phyloP scores from a whole-genome alignment of 805 yeast species.

The Schwanniomyces occidentalis region DNA sequence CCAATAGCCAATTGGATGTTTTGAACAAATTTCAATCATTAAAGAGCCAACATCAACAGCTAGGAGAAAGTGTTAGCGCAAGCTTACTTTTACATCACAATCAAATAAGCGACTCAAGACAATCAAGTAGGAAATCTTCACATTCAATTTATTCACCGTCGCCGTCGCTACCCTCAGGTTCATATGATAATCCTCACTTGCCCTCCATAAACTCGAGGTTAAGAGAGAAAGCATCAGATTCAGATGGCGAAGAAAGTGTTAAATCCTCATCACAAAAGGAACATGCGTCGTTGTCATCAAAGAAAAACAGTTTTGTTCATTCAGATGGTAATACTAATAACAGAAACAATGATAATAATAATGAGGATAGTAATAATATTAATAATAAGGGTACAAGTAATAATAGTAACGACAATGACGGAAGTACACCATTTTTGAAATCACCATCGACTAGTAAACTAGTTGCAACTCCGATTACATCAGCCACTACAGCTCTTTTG shows the following conservation, averaged over 20 bases:
- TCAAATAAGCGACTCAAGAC: constrained; percentile 17
- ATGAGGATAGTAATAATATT: too few relatives aligned
- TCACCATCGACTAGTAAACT: constrained; percentile 15
- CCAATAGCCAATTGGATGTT: constrained; percentile 41
- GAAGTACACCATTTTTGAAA: constrained; percentile 18
- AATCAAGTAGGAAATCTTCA: constrained; percentile 30
- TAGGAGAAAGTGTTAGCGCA: constrained; percentile 56
- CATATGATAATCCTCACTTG: constrained; percentile 26
- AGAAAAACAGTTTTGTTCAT: constrained; percentile 2
- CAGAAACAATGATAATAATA: constrained; percentile 9
- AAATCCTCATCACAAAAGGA: constrained; percentile 1
- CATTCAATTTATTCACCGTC: constrained; percentile 27
- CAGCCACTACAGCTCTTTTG: constrained; percentile 26
- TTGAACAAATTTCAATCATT: constrained; percentile 52
- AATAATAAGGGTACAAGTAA: too few relatives aligned
- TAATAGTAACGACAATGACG: constrained; percentile 4
- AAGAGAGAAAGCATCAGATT: constrained; percentile 18
- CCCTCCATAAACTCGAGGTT: constrained; percentile 37
- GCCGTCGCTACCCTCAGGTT: constrained; percentile 18
- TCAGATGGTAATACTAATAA: background rate
- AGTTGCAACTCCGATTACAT: constrained; percentile 22
- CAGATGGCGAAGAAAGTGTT: constrained; percentile 5
- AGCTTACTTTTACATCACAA: constrained; percentile 40
- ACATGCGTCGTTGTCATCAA: too few relatives aligned
- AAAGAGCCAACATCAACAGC: constrained; percentile 52